Evolutionary conservation across 169 alveolate species (phyloP), one percentile per base, ranked within the genome.

Genomic region (Eimeria necatrix): DNA sequence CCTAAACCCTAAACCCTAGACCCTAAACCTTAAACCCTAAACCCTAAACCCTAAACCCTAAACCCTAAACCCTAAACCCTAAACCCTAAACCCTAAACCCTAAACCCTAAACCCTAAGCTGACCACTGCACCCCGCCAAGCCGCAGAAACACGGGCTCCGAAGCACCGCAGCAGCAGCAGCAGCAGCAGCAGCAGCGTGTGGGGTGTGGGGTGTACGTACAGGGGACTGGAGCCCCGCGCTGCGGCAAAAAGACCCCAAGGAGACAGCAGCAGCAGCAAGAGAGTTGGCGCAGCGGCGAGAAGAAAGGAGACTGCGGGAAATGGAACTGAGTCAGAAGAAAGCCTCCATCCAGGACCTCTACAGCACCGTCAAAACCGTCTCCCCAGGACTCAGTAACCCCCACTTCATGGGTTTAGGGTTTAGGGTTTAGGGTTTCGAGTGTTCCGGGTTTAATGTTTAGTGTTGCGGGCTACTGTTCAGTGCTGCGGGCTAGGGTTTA

Each of bases 371-470:
- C 12, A 76, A 32, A 48, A 6, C 26, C 32, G 86, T 76, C 18
- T 76, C 64, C 6, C 86, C 64, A 46, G 86, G 86, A 3, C 22
- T 76, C 32, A 32, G 86, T 76, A 76, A 3, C 52, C 24, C 49
- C 64, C 64, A 56, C 14, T 56, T 9, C 8, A 56, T 56, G 64
- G 64, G 64, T 8, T 56, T 56, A 8, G 14, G 14, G 64, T 14
- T 56, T 14, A 14, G 64, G 20, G 14, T 9, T 56, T 56, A 14
- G 64, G 64, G 64, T 56, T 56, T n/a, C n/a, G n/a, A n/a, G n/a
- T n/a, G n/a, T n/a, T n/a, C n/a, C n/a, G n/a, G n/a, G n/a, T n/a
- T n/a, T n/a, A n/a, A n/a, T n/a, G n/a, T n/a, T n/a, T n/a, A n/a
- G n/a, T n/a, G n/a, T n/a, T n/a, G n/a, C n/a, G n/a, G n/a, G n/a